Evolutionary conservation across 2,329 filamentous ascomycete genomes (phyloP), one percentile per base, ranked within the genome.

Genomic region (Macrophomina pseudophaseolina): DNA sequence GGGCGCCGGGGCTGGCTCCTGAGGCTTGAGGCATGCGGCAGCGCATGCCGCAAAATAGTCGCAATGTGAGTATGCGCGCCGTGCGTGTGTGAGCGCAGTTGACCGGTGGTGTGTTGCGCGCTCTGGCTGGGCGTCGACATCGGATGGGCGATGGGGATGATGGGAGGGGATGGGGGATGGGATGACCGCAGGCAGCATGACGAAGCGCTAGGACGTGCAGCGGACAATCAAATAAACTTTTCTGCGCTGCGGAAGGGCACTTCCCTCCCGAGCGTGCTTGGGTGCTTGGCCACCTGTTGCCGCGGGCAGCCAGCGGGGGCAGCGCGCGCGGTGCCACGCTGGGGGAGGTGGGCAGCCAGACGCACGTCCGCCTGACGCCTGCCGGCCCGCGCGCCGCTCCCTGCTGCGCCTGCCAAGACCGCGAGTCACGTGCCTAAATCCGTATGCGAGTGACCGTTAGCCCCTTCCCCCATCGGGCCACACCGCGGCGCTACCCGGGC

Each of bases 391-490:
- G n/a, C 60, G 42, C 28, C 60, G 63, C 48, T 18, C 63, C 63
- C 52, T 58, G 54, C 52, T 40, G 14, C 30, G 18, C 59, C 66
- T 48, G 48, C 42, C 42, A 23, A 23, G 23, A 23, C 23, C 1
- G 3, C 1, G 3, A 16, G 49, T 71, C 66, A 64, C 67, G 68
- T 71, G 70, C 66, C 64, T 48, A 18, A 8, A 16, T 28, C 23
- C 46, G 42, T 56, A 71, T 71, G 69, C 68, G 65, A 67, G 53
- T 64, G 56, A 44, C 42, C 42, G 42, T 44, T 44, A 14, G 16
- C 11, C 12, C 42, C 18, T 35, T 46, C 28, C 42, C 42, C 42
- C 40, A 46, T 59, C 40, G 54, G 40, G 54, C 38, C 54, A 46
- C 54, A 33, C 49, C 56, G 40, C 58, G 58, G 58, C 58, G 58